Percentiles rank a stretch among this genome's conserved stretches.
These are phyloP conservation scores for Lepiota brunneoincarnata DNA, from an alignment of 768 basidiomycete species.

Conservation along the genomic window DNA sequence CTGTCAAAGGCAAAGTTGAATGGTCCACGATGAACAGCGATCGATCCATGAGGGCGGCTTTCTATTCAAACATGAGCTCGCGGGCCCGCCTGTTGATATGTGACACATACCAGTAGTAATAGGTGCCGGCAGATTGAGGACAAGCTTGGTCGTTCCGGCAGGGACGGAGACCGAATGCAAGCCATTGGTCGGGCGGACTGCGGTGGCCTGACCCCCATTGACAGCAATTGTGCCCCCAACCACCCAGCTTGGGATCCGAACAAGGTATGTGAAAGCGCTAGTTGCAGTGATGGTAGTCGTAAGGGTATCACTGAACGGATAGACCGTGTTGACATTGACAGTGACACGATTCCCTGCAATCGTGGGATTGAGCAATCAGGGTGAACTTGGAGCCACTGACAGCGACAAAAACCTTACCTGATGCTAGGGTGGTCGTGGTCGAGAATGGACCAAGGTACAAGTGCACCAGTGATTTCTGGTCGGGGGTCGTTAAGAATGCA, in stretches of 20 bases:
- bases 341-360: conserved; percentile 37
- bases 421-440: conserved; percentile 35
- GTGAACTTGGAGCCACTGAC: not conserved
- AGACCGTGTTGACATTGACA: conserved; percentile 44
- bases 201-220: conserved; percentile 32
- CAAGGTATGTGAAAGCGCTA: conserved; percentile 42
- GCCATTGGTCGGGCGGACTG: conserved; percentile 41
- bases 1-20: conserved; percentile 56
- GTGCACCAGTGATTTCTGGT: conserved; percentile 43
- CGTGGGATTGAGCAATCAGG: conserved; percentile 20
- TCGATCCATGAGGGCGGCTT: conserved; percentile 45
- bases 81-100: not conserved
- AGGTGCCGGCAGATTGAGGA: conserved; percentile 42
- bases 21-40: conserved; percentile 53
- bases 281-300: conserved; percentile 42
- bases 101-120: conserved; percentile 39
- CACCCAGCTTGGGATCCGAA: conserved; percentile 53
- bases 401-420: conserved; percentile 23
- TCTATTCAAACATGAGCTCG: conserved; percentile 27
- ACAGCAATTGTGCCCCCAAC: conserved; percentile 41
- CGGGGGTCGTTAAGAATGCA: conserved; percentile 47
- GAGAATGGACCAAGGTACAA: conserved; percentile 48
- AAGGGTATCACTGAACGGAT: conserved; percentile 50
- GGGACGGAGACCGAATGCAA: conserved; percentile 37
- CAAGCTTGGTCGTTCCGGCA: conserved; percentile 43